Evolutionary conservation across 768 basidiomycete genomes (phyloP).

Genomic region (Kwoniella shandongensis): DNA sequence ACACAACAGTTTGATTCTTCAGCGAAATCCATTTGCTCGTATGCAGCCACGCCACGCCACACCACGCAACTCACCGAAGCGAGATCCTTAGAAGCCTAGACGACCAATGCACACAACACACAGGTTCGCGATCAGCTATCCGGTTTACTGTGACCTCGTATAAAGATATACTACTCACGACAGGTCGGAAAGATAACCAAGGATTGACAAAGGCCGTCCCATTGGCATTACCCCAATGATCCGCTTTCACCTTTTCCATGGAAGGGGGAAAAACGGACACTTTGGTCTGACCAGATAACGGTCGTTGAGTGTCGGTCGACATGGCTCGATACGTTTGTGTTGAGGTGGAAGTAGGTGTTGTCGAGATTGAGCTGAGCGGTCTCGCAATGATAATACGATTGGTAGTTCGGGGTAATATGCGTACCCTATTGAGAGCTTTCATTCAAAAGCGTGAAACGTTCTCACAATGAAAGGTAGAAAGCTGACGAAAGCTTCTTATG

Average conservation of each 20-base stretch:
- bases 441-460: no score
- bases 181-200: conserved; percentile 37
- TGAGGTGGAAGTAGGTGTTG: no score
- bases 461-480: no score
- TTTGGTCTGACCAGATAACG: no score
- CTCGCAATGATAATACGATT: no score
- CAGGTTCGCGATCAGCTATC: background rate
- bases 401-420: no score
- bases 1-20: background rate
- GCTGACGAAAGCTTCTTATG: no score
- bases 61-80: background rate
- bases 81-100: background rate
- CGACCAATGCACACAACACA: background rate
- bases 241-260: conserved; percentile 9
- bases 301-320: no score
- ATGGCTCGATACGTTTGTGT: no score
- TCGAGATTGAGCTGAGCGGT: no score
- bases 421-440: no score
- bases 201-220: conserved; percentile 44
- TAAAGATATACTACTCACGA: conserved; percentile 14
- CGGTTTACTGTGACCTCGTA: background rate
- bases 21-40: no score
- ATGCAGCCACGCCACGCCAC: background rate
- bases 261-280: conserved; percentile 6
- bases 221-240: conserved; percentile 44